A percentile compares a stretch with the other conserved stretches of the same genome.
Evolutionary conservation across 2,329 filamentous ascomycete genomes (phyloP).

Genomic region (Trichoderma sp.): DNA sequence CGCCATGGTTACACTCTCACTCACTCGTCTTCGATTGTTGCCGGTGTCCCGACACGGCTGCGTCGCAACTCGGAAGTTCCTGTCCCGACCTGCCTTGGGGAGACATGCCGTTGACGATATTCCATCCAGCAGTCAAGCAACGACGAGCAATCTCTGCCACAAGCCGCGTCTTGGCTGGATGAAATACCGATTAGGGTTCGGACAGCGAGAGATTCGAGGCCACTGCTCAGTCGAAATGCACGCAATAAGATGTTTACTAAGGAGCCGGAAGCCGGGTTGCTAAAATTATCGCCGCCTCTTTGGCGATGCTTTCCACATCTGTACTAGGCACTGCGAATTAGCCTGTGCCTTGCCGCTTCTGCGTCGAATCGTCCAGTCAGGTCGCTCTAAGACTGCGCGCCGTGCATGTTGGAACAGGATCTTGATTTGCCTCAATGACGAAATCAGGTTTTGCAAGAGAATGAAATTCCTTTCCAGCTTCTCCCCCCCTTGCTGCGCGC

Average conservation of each 20-base stretch:
- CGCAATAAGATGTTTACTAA: neutral
- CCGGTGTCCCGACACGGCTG: neutral
- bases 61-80: slow-evolving; percentile 22
- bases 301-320: slow-evolving; percentile 1
- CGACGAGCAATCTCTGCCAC: neutral
- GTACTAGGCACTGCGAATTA: neutral
- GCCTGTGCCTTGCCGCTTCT: neutral
- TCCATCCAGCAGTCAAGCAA: neutral
- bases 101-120: neutral
- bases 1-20: slow-evolving; percentile 18
- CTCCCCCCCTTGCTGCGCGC: neutral
- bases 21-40: slow-evolving; percentile 12
- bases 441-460: neutral
- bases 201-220: slow-evolving; percentile 8
- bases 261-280: neutral
- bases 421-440: slow-evolving; percentile 4
- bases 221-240: neutral
- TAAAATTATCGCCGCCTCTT: slow-evolving; percentile 17
- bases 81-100: neutral
- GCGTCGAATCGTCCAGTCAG: neutral
- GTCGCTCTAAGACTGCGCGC: neutral
- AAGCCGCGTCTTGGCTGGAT: neutral
- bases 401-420: slow-evolving; percentile 1
- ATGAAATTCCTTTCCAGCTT: neutral
- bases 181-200: neutral